A percentile compares a stretch with the other conserved stretches of the same genome.
These are phyloP conservation scores for Globisporangium viniferum DNA, from an alignment of 352 stramenopile genomes.

Conservation along the genomic window DNA sequence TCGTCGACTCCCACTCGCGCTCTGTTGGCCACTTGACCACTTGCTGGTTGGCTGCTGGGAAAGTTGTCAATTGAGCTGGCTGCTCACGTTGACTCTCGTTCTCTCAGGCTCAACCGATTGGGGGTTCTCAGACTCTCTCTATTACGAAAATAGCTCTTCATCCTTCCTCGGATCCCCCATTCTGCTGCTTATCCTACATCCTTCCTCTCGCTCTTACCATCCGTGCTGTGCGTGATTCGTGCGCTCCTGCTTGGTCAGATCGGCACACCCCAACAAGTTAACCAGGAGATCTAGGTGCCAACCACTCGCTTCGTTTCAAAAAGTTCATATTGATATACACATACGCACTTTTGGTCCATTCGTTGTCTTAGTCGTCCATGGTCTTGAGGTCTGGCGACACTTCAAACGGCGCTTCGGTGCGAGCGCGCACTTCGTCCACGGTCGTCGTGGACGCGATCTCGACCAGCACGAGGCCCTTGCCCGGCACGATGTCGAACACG, in stretches of 20 bases:
- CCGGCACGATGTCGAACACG: conserved; percentile 70
- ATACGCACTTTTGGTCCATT: neutral
- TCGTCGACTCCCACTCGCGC: neutral
- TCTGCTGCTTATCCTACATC: neutral
- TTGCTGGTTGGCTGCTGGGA: neutral
- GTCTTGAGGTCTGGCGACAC: conserved; percentile 53
- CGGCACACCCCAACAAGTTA: neutral
- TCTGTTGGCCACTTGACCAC: neutral
- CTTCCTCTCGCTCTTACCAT: neutral
- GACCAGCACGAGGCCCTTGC: conserved; percentile 79
- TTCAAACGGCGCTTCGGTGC: conserved; percentile 79
- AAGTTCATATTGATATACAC: neutral
- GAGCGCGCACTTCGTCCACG: conserved; percentile 74
- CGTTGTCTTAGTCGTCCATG: conserved; percentile 41
- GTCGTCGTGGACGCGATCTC: conserved; percentile 86
- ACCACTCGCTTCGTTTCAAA: neutral
- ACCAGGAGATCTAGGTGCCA: neutral
- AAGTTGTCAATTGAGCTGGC: neutral
- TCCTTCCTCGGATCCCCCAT: neutral
- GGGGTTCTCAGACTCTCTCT: neutral
- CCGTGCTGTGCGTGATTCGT: neutral
- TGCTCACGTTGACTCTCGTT: neutral
- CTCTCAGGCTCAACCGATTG: too few species aligned
- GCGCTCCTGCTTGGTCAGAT: neutral
- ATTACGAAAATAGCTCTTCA: neutral